Conservation (phyloP, 352 stramenopile species). For the Blastocystis sp. region DNA sequence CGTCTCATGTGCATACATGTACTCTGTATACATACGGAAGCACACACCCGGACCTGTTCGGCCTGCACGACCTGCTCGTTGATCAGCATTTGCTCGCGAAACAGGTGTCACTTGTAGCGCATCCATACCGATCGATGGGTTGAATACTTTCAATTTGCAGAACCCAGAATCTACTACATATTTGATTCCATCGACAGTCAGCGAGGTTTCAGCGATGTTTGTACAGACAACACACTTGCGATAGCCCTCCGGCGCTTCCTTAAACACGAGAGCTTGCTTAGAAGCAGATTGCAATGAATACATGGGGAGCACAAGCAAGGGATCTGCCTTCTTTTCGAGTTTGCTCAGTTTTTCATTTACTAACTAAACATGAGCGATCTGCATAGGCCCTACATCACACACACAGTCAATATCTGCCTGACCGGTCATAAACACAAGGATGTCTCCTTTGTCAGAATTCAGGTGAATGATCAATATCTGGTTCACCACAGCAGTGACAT, state of each 20-base stretch:
- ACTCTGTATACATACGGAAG: constrained; percentile 80
- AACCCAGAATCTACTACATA: constrained; percentile 95
- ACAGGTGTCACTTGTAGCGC: constrained; percentile 87
- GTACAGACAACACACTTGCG: constrained; percentile 94
- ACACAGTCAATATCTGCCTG: constrained; percentile 97
- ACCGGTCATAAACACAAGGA: constrained; percentile 98
- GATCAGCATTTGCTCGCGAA: constrained; percentile 92
- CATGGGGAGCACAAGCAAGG: constrained; percentile 95
- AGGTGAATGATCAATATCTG: constrained; percentile 96
- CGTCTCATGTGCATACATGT: constrained; percentile 90
- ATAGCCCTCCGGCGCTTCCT: constrained; percentile 65
- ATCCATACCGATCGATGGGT: constrained; percentile 97
- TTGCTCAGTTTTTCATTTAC: constrained; percentile 53
- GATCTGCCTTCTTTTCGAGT: constrained; percentile 76
- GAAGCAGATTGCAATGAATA: constrained; percentile 95
- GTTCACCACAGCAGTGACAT: constrained; percentile 93
- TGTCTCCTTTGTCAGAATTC: constrained; percentile 83
- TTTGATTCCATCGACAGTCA: constrained; percentile 91
- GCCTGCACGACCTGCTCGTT: constrained; percentile 86
- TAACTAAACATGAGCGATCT: constrained; percentile 64
- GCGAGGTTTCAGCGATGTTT: constrained; percentile 92
- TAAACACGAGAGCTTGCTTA: constrained; percentile 75
- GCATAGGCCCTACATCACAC: constrained; percentile 83
- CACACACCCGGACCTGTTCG: constrained; percentile 75
- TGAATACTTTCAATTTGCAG: constrained; percentile 99